Percentiles rank a stretch among this genome's conserved stretches.
phyloP scores from a whole-genome alignment of 1,284 basidiomycete genomes.

The Prillingera fragicola region DNA sequence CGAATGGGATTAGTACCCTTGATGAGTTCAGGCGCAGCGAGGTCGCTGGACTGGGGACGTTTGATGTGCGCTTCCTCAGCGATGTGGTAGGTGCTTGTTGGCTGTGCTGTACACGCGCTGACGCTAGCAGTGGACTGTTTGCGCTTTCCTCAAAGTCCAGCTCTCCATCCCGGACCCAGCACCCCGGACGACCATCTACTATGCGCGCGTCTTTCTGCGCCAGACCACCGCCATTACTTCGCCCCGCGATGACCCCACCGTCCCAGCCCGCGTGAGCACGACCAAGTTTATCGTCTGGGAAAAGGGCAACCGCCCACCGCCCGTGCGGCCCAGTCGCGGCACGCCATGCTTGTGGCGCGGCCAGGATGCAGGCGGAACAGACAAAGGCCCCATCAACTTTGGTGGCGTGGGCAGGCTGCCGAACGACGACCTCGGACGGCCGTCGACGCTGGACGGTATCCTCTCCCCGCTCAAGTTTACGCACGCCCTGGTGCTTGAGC shows the following conservation, averaged over 20 bases:
- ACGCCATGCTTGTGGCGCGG: constrained; percentile 28
- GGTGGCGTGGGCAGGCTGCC: constrained; percentile 29
- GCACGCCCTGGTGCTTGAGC: constrained; percentile 39
- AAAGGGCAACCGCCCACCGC: constrained; percentile 15
- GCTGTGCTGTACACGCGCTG: not conserved
- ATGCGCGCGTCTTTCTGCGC: constrained; percentile 27
- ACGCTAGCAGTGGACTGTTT: constrained; percentile 30
- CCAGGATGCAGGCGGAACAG: constrained; percentile 9
- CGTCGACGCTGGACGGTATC: constrained; percentile 27
- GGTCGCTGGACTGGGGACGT: constrained; percentile 25
- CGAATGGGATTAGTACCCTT: constrained; percentile 19
- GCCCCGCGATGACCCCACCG: constrained; percentile 22
- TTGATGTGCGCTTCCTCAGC: constrained; percentile 23
- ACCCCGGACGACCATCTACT: constrained; percentile 29
- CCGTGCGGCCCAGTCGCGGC: too few species aligned
- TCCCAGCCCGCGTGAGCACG: constrained; percentile 7
- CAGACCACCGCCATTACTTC: constrained; percentile 33
- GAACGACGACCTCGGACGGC: constrained; percentile 31
- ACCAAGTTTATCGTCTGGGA: constrained; percentile 13
- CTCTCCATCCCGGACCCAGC: constrained; percentile 21
- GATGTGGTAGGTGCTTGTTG: constrained; percentile 25
- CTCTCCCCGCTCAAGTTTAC: constrained; percentile 44
- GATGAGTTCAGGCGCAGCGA: constrained; percentile 20
- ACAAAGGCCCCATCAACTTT: constrained; percentile 12
- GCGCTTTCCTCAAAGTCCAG: constrained; percentile 24